A percentile compares a stretch with the other conserved stretches of the same genome.
phyloP scores from a whole-genome alignment of 306 rosid species.

The Phaseolus lunatus region DNA sequence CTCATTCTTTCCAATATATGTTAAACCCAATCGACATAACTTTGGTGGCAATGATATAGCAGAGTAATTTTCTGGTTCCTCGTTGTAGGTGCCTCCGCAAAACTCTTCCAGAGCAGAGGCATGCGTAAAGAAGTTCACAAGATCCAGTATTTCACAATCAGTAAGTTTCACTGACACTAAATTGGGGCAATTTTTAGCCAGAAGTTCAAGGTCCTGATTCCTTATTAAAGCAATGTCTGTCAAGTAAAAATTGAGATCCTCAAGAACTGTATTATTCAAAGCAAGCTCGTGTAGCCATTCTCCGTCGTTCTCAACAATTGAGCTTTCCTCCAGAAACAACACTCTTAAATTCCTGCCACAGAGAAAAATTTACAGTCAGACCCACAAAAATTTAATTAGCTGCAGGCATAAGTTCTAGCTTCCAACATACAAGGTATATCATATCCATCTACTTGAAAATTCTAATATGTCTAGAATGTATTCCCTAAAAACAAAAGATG shows the following conservation, averaged over 20 bases:
- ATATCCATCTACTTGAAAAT: slow-evolving; percentile 49
- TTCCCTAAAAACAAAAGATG: neutral
- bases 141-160: slow-evolving; percentile 77
- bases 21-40: slow-evolving; percentile 72
- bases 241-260: slow-evolving; percentile 83
- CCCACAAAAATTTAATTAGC: neutral
- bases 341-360: slow-evolving; percentile 72
- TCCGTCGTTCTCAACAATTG: slow-evolving; percentile 64
- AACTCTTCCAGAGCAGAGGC: slow-evolving; percentile 76
- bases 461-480: neutral
- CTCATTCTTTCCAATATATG: slow-evolving; percentile 81
- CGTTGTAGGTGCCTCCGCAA: slow-evolving; percentile 85
- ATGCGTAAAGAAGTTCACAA: slow-evolving; percentile 67
- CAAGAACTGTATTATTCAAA: slow-evolving; percentile 80
- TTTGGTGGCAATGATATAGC: slow-evolving; percentile 66
- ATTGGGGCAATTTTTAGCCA: slow-evolving; percentile 83
- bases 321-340: slow-evolving; percentile 90
- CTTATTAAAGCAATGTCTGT: slow-evolving; percentile 65
- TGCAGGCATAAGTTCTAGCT: slow-evolving; percentile 19
- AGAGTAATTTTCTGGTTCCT: slow-evolving; percentile 61
- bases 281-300: slow-evolving; percentile 95
- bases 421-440: slow-evolving; percentile 32
- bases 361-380: slow-evolving; percentile 24
- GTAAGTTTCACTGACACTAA: slow-evolving; percentile 71
- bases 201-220: slow-evolving; percentile 76